A percentile compares a stretch with the other conserved stretches of the same genome.
Conservation (phyloP, 1,284 basidiomycete genomes). For the Fomitiporia mediterranea region DNA sequence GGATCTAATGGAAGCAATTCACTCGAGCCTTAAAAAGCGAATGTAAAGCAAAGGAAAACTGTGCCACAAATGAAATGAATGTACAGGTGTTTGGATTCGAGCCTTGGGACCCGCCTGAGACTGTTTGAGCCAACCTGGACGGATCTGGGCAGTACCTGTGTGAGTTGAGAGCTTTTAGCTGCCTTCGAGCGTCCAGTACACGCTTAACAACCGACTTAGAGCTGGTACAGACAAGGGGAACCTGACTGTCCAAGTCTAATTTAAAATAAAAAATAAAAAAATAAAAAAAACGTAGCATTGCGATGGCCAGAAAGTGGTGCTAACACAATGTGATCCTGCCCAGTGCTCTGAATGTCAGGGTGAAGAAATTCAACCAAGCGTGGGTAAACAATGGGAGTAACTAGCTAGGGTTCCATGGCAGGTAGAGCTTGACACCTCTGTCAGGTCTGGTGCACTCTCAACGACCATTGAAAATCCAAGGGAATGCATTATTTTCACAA, state of each 20-base stretch:
- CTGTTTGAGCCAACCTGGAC: neutral
- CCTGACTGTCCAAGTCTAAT: too few relatives aligned
- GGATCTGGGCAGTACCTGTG: neutral
- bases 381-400: conserved; percentile 56
- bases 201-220: conserved; percentile 58
- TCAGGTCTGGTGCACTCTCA: too few relatives aligned
- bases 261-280: too few relatives aligned
- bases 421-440: too few relatives aligned
- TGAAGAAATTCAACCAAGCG: conserved; percentile 59
- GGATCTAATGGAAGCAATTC: neutral
- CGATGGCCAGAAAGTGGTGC: conserved; percentile 58
- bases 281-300: too few relatives aligned
- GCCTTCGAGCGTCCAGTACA: too few relatives aligned
- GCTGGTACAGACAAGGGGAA: conserved; percentile 62
- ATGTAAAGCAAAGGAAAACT: neutral
- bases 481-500: too few relatives aligned
- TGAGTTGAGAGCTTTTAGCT: neutral
- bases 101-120: neutral
- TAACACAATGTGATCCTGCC: conserved; percentile 64
- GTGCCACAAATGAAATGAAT: neutral
- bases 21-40: neutral
- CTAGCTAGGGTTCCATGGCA: too few relatives aligned
- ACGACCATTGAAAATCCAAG: too few relatives aligned
- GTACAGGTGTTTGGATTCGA: neutral
- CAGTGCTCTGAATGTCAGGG: conserved; percentile 63